Conservation (phyloP, 2,329 filamentous ascomycete species). For the Alternaria rosae region DNA sequence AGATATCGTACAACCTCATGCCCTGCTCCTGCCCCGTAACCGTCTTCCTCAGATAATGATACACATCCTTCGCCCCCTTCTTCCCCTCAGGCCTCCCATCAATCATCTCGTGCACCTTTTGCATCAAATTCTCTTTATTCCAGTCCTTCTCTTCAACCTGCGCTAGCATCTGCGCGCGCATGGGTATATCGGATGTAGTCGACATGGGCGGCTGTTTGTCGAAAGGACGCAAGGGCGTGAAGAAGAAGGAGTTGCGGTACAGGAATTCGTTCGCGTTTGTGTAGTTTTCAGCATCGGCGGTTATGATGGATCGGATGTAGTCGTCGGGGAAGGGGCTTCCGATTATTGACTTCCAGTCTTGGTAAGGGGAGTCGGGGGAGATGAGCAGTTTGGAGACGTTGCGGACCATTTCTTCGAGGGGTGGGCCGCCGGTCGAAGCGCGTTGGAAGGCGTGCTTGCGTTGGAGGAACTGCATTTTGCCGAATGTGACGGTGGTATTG, state of each 20-base stretch:
- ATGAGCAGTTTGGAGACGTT: conserved; percentile 40
- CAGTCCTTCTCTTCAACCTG: conserved; percentile 31
- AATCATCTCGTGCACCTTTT: conserved; percentile 37
- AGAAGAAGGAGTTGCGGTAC: conserved; percentile 65
- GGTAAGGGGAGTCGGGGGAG: conserved; percentile 37
- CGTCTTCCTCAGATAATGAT: conserved; percentile 43
- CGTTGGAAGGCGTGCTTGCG: conserved; percentile 68
- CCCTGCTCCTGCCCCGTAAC: conserved; percentile 43
- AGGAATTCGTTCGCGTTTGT: conserved; percentile 64
- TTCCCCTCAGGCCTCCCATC: conserved; percentile 34
- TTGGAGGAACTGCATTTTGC: conserved; percentile 84
- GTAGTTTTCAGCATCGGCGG: conserved; percentile 65
- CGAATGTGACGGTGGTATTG: conserved; percentile 80
- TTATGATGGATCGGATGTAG: conserved; percentile 61
- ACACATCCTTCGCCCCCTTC: conserved; percentile 39
- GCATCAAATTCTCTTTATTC: conserved; percentile 34
- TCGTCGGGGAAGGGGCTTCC: conserved; percentile 46
- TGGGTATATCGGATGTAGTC: conserved; percentile 25
- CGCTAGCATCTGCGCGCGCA: conserved; percentile 23
- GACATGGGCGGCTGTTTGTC: conserved; percentile 12
- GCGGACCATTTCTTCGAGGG: conserved; percentile 49
- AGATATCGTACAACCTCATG: conserved; percentile 45
- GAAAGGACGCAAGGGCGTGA: conserved; percentile 49
- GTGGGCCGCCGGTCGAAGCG: conserved; percentile 55
- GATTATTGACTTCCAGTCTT: conserved; percentile 30